phyloP scores from a whole-genome alignment of 2,329 filamentous ascomycete species.

The Dactylonectria macrodidyma region DNA sequence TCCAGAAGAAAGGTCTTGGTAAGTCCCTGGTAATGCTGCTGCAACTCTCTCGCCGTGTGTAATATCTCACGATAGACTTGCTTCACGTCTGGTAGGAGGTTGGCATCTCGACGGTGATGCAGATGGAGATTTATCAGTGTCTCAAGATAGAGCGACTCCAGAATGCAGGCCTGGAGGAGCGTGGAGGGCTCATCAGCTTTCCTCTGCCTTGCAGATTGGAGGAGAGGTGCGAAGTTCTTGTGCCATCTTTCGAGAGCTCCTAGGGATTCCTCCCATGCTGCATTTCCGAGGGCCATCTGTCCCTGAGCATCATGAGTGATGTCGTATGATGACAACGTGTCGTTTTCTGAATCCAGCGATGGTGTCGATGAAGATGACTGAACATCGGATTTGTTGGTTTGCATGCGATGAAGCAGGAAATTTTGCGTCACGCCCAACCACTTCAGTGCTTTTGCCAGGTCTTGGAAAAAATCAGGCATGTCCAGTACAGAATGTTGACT shows the following conservation, averaged over 20 bases:
- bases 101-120: slow-evolving; percentile 21
- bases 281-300: not conserved
- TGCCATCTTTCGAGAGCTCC: slow-evolving; percentile 35
- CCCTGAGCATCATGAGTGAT: not conserved
- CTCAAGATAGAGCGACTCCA: slow-evolving; percentile 41
- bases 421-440: slow-evolving; percentile 43
- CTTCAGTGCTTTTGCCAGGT: slow-evolving; percentile 32
- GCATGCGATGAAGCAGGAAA: slow-evolving; percentile 24
- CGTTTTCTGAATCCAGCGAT: not conserved
- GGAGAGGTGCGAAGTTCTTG: slow-evolving; percentile 31
- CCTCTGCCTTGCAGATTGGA: slow-evolving; percentile 28
- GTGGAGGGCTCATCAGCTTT: slow-evolving; percentile 24
- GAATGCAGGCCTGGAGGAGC: slow-evolving; percentile 36
- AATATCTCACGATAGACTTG: slow-evolving; percentile 41
- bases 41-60: slow-evolving; percentile 24
- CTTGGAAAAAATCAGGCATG: slow-evolving; percentile 35
- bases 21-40: slow-evolving; percentile 13
- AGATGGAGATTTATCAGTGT: slow-evolving; percentile 34
- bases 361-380: not conserved
- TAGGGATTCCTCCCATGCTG: slow-evolving; percentile 31
- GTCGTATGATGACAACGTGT: not conserved
- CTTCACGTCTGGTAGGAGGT: slow-evolving; percentile 36
- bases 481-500: slow-evolving; percentile 34
- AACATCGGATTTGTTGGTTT: not conserved
- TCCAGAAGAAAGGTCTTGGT: slow-evolving; percentile 25